Conservation (phyloP, 2,329 filamentous ascomycete species). For the Annulohypoxylon truncatum region DNA sequence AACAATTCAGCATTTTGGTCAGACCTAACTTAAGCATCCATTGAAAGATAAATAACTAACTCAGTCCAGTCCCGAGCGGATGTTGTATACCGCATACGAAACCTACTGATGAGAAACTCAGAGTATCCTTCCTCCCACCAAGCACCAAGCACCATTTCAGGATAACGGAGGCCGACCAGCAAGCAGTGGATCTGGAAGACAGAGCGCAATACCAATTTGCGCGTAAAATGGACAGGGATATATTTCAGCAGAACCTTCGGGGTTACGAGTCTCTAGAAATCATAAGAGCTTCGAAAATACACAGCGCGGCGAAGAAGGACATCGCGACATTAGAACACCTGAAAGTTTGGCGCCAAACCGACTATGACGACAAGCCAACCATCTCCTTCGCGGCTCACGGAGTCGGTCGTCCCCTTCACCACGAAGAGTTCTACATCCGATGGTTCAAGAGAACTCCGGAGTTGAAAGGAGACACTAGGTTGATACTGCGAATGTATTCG, state of each 20-base stretch:
- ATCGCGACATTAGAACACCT: slow-evolving; percentile 37
- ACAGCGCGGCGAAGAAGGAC: slow-evolving; percentile 28
- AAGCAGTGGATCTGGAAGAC: slow-evolving; percentile 5
- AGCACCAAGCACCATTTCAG: slow-evolving; percentile 33
- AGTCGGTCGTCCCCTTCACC: slow-evolving; percentile 18
- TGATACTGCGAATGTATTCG: slow-evolving; percentile 36
- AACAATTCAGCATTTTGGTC: slow-evolving; percentile 36
- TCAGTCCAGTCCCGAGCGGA: slow-evolving; percentile 24
- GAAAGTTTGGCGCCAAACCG: slow-evolving; percentile 39
- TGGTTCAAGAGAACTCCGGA: slow-evolving; percentile 43
- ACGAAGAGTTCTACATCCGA: slow-evolving; percentile 43
- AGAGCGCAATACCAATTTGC: slow-evolving; percentile 35
- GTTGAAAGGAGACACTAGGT: slow-evolving; percentile 33
- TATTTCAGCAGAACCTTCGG: slow-evolving; percentile 35
- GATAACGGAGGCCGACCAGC: slow-evolving; percentile 16
- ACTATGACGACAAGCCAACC: slow-evolving; percentile 36
- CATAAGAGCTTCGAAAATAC: slow-evolving; percentile 35
- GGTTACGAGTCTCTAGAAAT: slow-evolving; percentile 28
- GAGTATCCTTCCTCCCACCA: slow-evolving; percentile 39
- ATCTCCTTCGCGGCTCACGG: slow-evolving; percentile 41
- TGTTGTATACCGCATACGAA: slow-evolving; percentile 38
- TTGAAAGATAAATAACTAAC: slow-evolving; percentile 1
- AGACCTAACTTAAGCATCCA: background rate
- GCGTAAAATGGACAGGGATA: slow-evolving; percentile 36
- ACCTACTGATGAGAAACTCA: slow-evolving; percentile 35